Conservation (phyloP, 352 stramenopile genomes). For the Phytophthora parvispora region DNA sequence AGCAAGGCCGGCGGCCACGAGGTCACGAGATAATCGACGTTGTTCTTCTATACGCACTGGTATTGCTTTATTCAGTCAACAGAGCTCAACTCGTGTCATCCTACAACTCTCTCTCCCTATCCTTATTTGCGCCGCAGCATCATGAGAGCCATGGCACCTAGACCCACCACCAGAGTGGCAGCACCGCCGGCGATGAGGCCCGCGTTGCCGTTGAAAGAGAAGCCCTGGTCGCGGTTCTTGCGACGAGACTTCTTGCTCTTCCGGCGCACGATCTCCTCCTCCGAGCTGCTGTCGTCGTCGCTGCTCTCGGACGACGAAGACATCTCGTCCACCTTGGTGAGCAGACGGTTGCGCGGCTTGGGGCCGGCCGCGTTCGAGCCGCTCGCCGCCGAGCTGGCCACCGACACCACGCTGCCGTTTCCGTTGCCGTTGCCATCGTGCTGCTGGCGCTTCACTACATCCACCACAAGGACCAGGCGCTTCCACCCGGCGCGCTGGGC, state of each 20-base stretch:
- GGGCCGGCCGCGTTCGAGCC: slow-evolving; percentile 23
- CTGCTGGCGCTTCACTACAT: slow-evolving; percentile 66
- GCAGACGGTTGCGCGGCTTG: slow-evolving; percentile 57
- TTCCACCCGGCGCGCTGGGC: slow-evolving; percentile 89
- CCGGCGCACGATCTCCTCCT: slow-evolving; percentile 53
- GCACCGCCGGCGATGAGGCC: slow-evolving; percentile 47
- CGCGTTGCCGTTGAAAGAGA: slow-evolving; percentile 25
- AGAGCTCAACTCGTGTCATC: slow-evolving; percentile 13
- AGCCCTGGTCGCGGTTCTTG: slow-evolving; percentile 44
- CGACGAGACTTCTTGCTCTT: slow-evolving; percentile 60
- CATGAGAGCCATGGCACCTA: slow-evolving; percentile 62
- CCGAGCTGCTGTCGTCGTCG: slow-evolving; percentile 44
- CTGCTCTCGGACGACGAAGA: slow-evolving; percentile 53
- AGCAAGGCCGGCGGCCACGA: slow-evolving; percentile 13
- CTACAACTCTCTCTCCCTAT: slow-evolving; percentile 19
- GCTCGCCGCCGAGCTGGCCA: slow-evolving; percentile 39
- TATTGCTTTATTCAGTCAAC: slow-evolving; percentile 37
- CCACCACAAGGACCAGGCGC: slow-evolving; percentile 84
- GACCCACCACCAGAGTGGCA: slow-evolving; percentile 51
- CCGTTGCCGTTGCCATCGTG: slow-evolving; percentile 43
- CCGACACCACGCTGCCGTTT: slow-evolving; percentile 46
- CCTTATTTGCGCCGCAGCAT: slow-evolving; percentile 75
- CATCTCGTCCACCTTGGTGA: slow-evolving; percentile 88
- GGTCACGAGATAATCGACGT: slow-evolving; percentile 1
- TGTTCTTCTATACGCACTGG: slow-evolving; percentile 30